These are phyloP conservation scores for Drechslerella coelobrocha DNA, from an alignment of 2,329 filamentous ascomycete genomes.

Conservation along the genomic window DNA sequence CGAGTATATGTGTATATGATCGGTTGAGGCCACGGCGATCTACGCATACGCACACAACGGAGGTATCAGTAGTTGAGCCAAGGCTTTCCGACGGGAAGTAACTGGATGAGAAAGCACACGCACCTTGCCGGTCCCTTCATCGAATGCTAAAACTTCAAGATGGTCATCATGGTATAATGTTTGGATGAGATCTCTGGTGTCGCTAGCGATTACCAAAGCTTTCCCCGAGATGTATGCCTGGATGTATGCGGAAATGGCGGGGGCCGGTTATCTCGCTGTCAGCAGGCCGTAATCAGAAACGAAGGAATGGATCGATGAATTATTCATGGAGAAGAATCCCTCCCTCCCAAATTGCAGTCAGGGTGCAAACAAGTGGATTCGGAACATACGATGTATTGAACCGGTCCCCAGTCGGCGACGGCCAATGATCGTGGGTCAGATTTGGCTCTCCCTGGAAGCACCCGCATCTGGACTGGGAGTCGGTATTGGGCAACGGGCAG, in stretches of 20 bases:
- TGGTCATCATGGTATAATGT: constrained; percentile 86
- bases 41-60: background rate
- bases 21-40: constrained; percentile 20
- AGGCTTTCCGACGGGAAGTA: constrained; percentile 62
- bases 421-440: constrained; percentile 62
- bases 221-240: constrained; percentile 89
- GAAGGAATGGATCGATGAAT: too few relatives aligned
- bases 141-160: constrained; percentile 78
- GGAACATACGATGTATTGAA: constrained; percentile 42
- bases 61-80: background rate
- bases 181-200: constrained; percentile 77
- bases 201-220: constrained; percentile 81
- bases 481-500: background rate
- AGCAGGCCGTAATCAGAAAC: too few relatives aligned
- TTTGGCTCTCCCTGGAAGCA: constrained; percentile 62
- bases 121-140: constrained; percentile 84
- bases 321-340: too few relatives aligned
- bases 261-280: constrained; percentile 15
- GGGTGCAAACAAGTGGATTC: background rate
- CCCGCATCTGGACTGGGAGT: constrained; percentile 29
- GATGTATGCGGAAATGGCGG: constrained; percentile 2
- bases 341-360: too few relatives aligned
- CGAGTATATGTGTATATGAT: constrained; percentile 45
- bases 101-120: constrained; percentile 59
- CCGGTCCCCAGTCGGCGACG: constrained; percentile 62